Evolutionary conservation across 192 early-diverging fungal genomes (phyloP).

Genomic region (Umbelopsis ramanniana): DNA sequence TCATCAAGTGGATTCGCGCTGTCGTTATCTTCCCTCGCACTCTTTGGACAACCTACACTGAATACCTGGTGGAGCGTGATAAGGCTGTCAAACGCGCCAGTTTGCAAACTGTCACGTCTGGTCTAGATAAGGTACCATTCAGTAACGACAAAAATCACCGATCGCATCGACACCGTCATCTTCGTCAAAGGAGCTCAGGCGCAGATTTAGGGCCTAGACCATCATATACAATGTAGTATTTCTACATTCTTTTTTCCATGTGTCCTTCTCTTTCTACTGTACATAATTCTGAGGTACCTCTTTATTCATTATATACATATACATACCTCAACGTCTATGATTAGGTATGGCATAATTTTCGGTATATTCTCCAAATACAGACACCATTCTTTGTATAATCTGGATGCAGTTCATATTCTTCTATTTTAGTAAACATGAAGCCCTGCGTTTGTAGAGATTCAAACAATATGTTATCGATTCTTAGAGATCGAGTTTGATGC

Average conservation of each 20-base stretch:
- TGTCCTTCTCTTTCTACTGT: neutral
- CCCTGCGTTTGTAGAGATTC: neutral
- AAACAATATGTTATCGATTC: constrained; percentile 8
- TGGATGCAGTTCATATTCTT: neutral
- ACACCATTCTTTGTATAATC: constrained; percentile 12
- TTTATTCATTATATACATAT: constrained; percentile 4
- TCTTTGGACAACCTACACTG: constrained; percentile 25
- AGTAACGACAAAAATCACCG: neutral
- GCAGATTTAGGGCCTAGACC: neutral
- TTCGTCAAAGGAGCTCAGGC: constrained; percentile 1
- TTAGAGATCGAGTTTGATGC: constrained; percentile 18
- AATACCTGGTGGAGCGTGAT: constrained; percentile 20
- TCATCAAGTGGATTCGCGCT: constrained; percentile 16
- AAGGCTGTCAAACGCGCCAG: constrained; percentile 16
- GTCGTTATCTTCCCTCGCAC: constrained; percentile 23
- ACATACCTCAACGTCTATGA: neutral
- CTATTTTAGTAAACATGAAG: neutral
- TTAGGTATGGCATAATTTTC: neutral
- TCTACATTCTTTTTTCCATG: neutral
- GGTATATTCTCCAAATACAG: neutral
- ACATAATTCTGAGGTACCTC: neutral
- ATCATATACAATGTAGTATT: constrained; percentile 6
- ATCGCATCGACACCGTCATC: constrained; percentile 1
- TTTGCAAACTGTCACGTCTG: constrained; percentile 12
- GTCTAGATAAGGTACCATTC: constrained; percentile 1